Conservation (phyloP, 345 rosid species). For the Lenwebbia sp. region DNA sequence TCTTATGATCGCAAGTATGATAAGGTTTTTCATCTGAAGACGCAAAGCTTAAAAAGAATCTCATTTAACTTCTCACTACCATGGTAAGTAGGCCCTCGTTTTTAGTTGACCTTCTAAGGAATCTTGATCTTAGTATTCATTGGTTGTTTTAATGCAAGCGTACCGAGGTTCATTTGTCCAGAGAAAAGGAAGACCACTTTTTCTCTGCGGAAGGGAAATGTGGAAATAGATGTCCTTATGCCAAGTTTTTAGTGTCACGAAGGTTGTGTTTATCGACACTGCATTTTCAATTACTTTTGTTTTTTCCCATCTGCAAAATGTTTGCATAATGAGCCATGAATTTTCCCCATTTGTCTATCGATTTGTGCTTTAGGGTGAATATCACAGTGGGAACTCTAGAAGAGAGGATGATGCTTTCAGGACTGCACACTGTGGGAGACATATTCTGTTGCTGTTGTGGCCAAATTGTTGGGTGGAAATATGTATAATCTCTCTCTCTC, state of each 20-base stretch:
- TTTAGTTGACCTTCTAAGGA: neutral
- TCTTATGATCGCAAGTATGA: neutral
- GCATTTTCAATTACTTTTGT: neutral
- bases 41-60: neutral
- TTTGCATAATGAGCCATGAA: neutral
- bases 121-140: neutral
- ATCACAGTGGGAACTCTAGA: conserved; percentile 49
- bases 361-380: conserved; percentile 52
- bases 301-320: neutral
- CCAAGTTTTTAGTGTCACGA: neutral
- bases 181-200: neutral
- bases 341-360: neutral
- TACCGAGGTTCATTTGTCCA: neutral
- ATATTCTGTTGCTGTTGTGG: conserved; percentile 86
- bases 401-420: conserved; percentile 74
- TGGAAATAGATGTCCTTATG: neutral
- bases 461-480: conserved; percentile 93
- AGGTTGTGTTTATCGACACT: neutral
- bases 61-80: neutral
- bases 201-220: neutral
- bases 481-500: conserved; percentile 28
- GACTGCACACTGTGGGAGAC: conserved; percentile 80
- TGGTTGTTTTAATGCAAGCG: neutral
- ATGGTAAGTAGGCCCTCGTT: neutral
- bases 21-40: neutral